Conservation (phyloP, 805 yeast genomes). For the Schizosaccharomyces cryophilus region DNA sequence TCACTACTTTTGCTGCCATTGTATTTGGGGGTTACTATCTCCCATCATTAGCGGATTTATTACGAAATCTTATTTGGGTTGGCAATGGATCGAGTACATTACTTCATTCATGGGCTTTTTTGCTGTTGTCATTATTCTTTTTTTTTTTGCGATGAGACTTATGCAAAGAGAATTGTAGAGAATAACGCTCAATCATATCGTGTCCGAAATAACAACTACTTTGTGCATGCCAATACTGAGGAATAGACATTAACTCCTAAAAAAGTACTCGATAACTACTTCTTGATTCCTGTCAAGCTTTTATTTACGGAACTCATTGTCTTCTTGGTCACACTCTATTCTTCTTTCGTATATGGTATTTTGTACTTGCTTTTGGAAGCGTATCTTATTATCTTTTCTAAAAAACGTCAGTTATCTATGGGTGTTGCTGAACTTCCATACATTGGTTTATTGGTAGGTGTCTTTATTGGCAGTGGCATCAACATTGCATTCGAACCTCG, state of each 20-base stretch:
- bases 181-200: slow-evolving; percentile 39
- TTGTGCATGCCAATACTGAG: slow-evolving; percentile 56
- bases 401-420: slow-evolving; percentile 29
- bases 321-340: slow-evolving; percentile 15
- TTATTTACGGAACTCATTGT: slow-evolving; percentile 20
- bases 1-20: slow-evolving; percentile 42
- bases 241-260: slow-evolving; percentile 28
- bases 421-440: slow-evolving; percentile 57
- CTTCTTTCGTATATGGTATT: slow-evolving; percentile 18
- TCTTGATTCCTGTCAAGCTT: slow-evolving; percentile 36
- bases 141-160: slow-evolving; percentile 44
- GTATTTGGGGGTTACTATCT: slow-evolving; percentile 54
- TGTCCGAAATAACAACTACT: slow-evolving; percentile 56
- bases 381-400: slow-evolving; percentile 40
- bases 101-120: slow-evolving; percentile 35
- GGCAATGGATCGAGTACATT: slow-evolving; percentile 66
- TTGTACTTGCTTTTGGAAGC: slow-evolving; percentile 45
- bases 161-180: slow-evolving; percentile 41
- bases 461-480: slow-evolving; percentile 28
- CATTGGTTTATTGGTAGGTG: slow-evolving; percentile 50
- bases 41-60: slow-evolving; percentile 60
- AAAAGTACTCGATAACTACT: slow-evolving; percentile 37
- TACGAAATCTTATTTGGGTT: slow-evolving; percentile 32
- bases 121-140: slow-evolving; percentile 17
- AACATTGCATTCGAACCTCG: slow-evolving; percentile 28